Evolutionary conservation across 73 alveolate genomes (phyloP).

Genomic region (Paramecium biaurelia): DNA sequence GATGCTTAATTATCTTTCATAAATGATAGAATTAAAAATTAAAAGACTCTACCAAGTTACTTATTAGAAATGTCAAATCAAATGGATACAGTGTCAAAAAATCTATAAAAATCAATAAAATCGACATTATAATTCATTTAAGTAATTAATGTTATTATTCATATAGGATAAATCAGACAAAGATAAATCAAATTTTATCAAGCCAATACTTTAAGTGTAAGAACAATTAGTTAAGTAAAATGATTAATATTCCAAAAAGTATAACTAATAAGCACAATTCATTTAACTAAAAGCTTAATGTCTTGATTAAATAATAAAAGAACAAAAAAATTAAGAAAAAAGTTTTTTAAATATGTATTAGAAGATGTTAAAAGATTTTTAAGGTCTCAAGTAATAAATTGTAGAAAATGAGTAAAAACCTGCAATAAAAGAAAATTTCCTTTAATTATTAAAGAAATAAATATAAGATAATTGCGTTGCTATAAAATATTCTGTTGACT

Average conservation of each 20-base stretch:
- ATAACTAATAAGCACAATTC: neutral
- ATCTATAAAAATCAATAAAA: neutral
- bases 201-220: neutral
- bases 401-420: neutral
- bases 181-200: neutral
- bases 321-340: conserved; percentile 22
- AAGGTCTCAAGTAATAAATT: neutral
- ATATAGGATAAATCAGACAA: conserved; percentile 20
- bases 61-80: neutral
- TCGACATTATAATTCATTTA: neutral
- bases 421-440: neutral
- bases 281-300: neutral
- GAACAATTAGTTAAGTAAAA: neutral
- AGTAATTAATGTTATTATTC: neutral
- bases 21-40: conserved; percentile 32
- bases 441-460: neutral
- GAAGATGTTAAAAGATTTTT: conserved; percentile 38
- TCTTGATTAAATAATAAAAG: neutral
- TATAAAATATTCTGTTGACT: neutral
- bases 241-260: conserved; percentile 8
- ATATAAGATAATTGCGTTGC: neutral
- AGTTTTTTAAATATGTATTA: conserved; percentile 43
- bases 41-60: neutral
- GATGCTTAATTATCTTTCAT: neutral
- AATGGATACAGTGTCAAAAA: neutral